Conservation (phyloP, 2,329 filamentous ascomycete species). For the Epichloe amarillans region DNA sequence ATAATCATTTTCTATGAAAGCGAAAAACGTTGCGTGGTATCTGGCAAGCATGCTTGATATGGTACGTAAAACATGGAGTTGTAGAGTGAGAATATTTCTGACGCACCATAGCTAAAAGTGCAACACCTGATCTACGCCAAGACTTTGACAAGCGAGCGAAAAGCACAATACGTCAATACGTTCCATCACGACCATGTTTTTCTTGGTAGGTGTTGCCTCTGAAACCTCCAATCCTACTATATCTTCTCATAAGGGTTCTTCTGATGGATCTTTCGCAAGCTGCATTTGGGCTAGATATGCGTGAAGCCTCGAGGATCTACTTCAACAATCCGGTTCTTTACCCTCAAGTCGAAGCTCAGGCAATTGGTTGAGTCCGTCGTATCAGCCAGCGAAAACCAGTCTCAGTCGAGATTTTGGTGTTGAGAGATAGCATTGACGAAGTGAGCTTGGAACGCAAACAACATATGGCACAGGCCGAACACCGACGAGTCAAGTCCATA, state of each 20-base stretch:
- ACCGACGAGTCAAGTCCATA: no score
- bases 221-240: slow-evolving; percentile 1
- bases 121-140: slow-evolving; percentile 56
- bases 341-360: slow-evolving; percentile 75
- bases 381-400: slow-evolving; percentile 74
- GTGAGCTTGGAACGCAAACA: no score
- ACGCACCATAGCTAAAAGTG: slow-evolving; percentile 33
- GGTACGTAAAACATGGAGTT: slow-evolving; percentile 20
- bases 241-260: slow-evolving; percentile 43
- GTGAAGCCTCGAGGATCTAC: slow-evolving; percentile 70
- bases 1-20: no score
- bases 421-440: no score
- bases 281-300: slow-evolving; percentile 77
- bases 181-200: slow-evolving; percentile 61
- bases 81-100: background rate
- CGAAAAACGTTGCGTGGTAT: slow-evolving; percentile 63
- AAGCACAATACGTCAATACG: slow-evolving; percentile 62
- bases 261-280: slow-evolving; percentile 88
- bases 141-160: slow-evolving; percentile 43
- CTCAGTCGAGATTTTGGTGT: slow-evolving; percentile 71
- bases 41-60: slow-evolving; percentile 72
- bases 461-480: no score
- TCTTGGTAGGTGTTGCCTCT: slow-evolving; percentile 26
- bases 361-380: slow-evolving; percentile 77
- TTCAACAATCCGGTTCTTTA: slow-evolving; percentile 84